Percentiles rank a stretch among this genome's conserved stretches.
These are phyloP conservation scores for Fusarium pseudocircinatum DNA, from an alignment of 2,329 filamentous ascomycete species.

Conservation along the genomic window DNA sequence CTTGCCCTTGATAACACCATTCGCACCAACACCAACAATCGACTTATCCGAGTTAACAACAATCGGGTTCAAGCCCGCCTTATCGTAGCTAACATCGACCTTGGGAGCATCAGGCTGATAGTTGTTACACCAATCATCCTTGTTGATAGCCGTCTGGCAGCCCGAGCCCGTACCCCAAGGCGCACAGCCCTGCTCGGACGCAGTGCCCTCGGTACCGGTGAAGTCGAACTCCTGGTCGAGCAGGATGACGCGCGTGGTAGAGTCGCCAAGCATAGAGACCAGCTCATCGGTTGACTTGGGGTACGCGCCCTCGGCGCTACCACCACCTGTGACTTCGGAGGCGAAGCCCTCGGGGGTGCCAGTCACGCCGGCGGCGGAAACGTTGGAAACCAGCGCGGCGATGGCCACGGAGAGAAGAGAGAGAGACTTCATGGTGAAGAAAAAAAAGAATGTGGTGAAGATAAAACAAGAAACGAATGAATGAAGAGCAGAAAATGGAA, in stretches of 20 bases:
- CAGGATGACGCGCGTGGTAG: slow-evolving; percentile 64
- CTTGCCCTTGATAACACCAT: slow-evolving; percentile 67
- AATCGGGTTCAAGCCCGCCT: slow-evolving; percentile 61
- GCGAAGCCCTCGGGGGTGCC: slow-evolving; percentile 56
- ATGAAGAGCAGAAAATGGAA: background rate
- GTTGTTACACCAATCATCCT: slow-evolving; percentile 67
- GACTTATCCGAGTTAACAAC: slow-evolving; percentile 66
- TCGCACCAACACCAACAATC: slow-evolving; percentile 61
- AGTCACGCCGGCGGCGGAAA: slow-evolving; percentile 36
- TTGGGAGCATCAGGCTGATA: slow-evolving; percentile 63
- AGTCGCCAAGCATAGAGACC: slow-evolving; percentile 66
- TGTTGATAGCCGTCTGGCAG: slow-evolving; percentile 70
- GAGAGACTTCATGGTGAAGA: slow-evolving; percentile 29
- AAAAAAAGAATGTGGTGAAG: background rate
- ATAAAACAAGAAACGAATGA: slow-evolving; percentile 1
- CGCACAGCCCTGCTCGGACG: slow-evolving; percentile 64
- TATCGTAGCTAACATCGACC: slow-evolving; percentile 59
- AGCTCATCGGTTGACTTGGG: slow-evolving; percentile 66
- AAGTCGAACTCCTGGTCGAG: slow-evolving; percentile 67
- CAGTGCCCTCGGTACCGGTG: slow-evolving; percentile 63
- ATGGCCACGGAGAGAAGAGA: slow-evolving; percentile 29
- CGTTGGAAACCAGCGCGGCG: slow-evolving; percentile 25
- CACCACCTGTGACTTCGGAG: slow-evolving; percentile 69
- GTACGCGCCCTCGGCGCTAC: slow-evolving; percentile 66
- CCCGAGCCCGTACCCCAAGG: slow-evolving; percentile 63